Evolutionary conservation across 352 stramenopile genomes (phyloP).

Genomic region (Elongisporangium anandrum): DNA sequence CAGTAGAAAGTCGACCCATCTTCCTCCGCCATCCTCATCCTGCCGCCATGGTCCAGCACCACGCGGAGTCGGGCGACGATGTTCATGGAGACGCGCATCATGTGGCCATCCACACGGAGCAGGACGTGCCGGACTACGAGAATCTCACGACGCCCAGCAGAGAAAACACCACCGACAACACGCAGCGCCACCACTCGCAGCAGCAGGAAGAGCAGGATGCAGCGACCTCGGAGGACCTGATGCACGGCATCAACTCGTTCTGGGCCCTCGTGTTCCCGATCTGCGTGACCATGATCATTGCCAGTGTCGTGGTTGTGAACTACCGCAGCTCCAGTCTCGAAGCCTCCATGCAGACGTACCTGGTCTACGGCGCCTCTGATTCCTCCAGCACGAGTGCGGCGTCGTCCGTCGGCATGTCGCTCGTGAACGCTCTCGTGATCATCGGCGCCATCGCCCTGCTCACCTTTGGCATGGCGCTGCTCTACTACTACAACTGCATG

Average conservation of each 20-base stretch:
- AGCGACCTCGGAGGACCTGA: constrained; percentile 60
- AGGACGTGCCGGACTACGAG: background rate
- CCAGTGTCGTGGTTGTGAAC: constrained; percentile 81
- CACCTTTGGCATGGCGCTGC: constrained; percentile 87
- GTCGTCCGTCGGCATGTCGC: constrained; percentile 50
- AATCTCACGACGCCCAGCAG: background rate
- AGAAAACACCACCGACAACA: background rate
- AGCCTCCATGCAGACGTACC: constrained; percentile 78
- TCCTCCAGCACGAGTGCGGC: constrained; percentile 21
- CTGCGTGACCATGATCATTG: constrained; percentile 77
- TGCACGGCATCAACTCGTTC: constrained; percentile 87
- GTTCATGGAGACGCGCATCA: background rate
- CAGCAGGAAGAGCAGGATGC: constrained; percentile 6
- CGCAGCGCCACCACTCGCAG: constrained; percentile 2
- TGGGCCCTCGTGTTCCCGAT: constrained; percentile 82
- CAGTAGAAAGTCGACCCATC: constrained; percentile 5
- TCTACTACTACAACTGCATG: constrained; percentile 90
- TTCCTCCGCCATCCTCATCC: background rate
- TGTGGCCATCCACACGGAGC: background rate
- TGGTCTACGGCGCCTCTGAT: constrained; percentile 72
- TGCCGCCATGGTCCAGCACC: constrained; percentile 8
- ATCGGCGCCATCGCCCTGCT: constrained; percentile 79
- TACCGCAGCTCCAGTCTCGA: constrained; percentile 75
- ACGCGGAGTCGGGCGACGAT: constrained; percentile 9
- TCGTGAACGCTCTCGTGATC: constrained; percentile 88